Percentiles rank a stretch among this genome's conserved stretches.
Conservation (phyloP, 2,329 filamentous ascomycete species). For the Fusarium secorum region DNA sequence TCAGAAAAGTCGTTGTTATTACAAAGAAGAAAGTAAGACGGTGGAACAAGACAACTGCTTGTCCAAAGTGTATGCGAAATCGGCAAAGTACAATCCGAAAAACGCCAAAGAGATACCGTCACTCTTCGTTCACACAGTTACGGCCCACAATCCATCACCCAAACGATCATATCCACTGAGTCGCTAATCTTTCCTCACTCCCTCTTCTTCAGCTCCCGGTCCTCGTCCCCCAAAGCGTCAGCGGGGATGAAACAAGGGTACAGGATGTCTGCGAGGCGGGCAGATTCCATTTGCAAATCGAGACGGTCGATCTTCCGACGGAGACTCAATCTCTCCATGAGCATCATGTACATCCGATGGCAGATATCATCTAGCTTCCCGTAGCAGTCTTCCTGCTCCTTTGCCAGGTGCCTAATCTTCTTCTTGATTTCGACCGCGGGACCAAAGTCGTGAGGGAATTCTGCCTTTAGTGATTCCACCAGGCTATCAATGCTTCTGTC, state of each 20-base stretch:
- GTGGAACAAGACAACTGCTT: not conserved
- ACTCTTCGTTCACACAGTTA: not conserved
- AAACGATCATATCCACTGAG: rapidly evolving
- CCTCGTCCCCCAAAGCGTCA: not conserved
- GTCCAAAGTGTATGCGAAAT: not conserved
- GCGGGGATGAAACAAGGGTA: rapidly evolving
- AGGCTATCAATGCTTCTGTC: too few relatives aligned
- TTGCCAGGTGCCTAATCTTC: rapidly evolving
- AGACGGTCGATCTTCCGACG: not conserved
- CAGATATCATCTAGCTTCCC: not conserved
- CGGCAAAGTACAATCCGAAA: not conserved
- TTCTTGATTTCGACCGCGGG: not conserved
- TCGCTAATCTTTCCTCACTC: not conserved
- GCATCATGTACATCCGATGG: not conserved
- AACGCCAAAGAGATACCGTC: not conserved
- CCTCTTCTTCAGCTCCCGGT: not conserved
- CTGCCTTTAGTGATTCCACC: too few relatives aligned
- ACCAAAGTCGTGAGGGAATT: not conserved
- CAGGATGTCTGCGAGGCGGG: rapidly evolving
- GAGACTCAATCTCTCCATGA: rapidly evolving
- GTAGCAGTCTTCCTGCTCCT: rapidly evolving
- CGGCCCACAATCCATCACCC: too few relatives aligned
- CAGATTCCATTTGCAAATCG: not conserved
- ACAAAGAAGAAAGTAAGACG: not conserved
- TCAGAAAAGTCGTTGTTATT: not conserved